These are phyloP conservation scores for Papiliotrema flavescens DNA, from an alignment of 1,284 basidiomycete genomes.

Conservation along the genomic window DNA sequence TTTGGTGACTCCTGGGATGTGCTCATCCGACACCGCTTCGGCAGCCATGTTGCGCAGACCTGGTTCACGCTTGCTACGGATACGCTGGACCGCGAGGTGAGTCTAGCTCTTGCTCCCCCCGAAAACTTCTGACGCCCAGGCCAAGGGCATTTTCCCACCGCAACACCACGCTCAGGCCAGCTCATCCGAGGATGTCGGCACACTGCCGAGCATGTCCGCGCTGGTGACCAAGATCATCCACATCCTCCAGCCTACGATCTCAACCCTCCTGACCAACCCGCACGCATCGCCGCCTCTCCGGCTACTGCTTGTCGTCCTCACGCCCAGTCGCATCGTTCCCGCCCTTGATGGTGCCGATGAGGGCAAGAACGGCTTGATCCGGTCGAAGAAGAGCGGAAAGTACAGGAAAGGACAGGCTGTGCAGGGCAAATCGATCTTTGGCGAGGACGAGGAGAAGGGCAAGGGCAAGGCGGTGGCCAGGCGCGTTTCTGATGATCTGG, in stretches of 20 bases:
- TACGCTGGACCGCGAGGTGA: conserved; percentile 76
- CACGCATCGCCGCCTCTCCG: conserved; percentile 86
- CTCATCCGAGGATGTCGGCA: conserved; percentile 49
- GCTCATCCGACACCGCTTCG: conserved; percentile 75
- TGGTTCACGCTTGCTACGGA: conserved; percentile 68
- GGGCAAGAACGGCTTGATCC: conserved; percentile 24
- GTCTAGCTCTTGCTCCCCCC: conserved; percentile 17
- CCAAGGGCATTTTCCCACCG: conserved; percentile 60
- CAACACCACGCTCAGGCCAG: conserved; percentile 50
- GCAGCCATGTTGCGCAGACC: conserved; percentile 89
- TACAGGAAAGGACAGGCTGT: conserved; percentile 46
- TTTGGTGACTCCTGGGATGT: conserved; percentile 76
- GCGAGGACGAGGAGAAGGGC: conserved; percentile 27
- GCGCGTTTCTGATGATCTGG: conserved; percentile 57
- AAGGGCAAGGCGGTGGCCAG: conserved; percentile 26
- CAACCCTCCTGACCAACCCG: conserved; percentile 68
- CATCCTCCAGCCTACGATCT: conserved; percentile 54
- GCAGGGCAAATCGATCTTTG: conserved; percentile 46
- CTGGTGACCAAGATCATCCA: conserved; percentile 20
- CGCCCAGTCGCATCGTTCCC: conserved; percentile 46
- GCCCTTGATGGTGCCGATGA: conserved; percentile 49
- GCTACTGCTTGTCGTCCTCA: conserved; percentile 66
- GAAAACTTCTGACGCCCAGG: conserved; percentile 49
- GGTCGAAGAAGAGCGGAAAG: conserved; percentile 46
- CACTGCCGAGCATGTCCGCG: conserved; percentile 65